These are phyloP conservation scores for Ilex aquifolium DNA, from an alignment of 257 asterid species.

Conservation along the genomic window DNA sequence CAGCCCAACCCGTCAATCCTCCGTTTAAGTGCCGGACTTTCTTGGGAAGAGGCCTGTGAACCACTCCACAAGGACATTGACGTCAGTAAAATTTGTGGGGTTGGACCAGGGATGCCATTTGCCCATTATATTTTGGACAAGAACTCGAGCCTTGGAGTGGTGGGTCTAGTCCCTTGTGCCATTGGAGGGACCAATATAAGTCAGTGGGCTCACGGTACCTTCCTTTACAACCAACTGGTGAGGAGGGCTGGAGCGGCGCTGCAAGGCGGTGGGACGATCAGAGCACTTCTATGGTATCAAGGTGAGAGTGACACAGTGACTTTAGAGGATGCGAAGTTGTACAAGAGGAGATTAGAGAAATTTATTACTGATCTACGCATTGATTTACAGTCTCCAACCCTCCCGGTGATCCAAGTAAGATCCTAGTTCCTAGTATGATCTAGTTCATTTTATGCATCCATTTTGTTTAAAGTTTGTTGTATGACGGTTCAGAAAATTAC, in stretches of 20 bases:
- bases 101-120: slow-evolving; percentile 39
- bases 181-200: slow-evolving; percentile 31
- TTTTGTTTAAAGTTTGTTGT: no score
- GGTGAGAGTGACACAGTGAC: slow-evolving; percentile 25
- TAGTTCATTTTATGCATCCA: no score
- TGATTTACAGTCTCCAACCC: slow-evolving; percentile 16
- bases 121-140: slow-evolving; percentile 20
- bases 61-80: slow-evolving; percentile 39
- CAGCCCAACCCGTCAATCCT: slow-evolving; percentile 17
- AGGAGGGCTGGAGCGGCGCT: slow-evolving; percentile 13
- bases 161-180: slow-evolving; percentile 40
- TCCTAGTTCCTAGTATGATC: no score
- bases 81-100: slow-evolving; percentile 17
- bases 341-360: slow-evolving; percentile 16
- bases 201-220: slow-evolving; percentile 26
- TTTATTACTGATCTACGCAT: slow-evolving; percentile 20
- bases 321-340: slow-evolving; percentile 18
- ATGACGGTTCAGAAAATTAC: no score
- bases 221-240: slow-evolving; percentile 23
- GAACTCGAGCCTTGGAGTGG: slow-evolving; percentile 6
- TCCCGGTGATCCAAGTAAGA: slow-evolving; percentile 25
- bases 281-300: slow-evolving; percentile 38
- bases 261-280: slow-evolving; percentile 10
- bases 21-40: slow-evolving; percentile 12
- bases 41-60: slow-evolving; percentile 31